These are phyloP conservation scores for Cicer judaicum DNA, from an alignment of 306 rosid genomes.

Conservation along the genomic window DNA sequence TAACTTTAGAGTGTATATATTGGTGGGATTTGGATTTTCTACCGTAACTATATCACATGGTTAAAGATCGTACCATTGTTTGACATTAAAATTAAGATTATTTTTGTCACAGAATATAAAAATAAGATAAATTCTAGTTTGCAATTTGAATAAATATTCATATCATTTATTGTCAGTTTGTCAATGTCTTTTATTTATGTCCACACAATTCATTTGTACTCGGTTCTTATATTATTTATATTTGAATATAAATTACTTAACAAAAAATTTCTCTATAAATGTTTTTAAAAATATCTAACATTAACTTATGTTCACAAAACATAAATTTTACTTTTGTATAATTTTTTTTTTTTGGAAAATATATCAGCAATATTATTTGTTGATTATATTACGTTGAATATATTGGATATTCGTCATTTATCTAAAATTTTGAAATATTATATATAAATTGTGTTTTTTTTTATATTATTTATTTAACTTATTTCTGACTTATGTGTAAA, in stretches of 20 bases:
- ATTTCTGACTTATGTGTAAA: neutral
- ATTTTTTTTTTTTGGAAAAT: no score
- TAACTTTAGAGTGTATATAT: neutral
- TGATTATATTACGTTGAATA: no score
- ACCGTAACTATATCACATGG: no score
- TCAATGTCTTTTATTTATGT: neutral
- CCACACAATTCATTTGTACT: neutral
- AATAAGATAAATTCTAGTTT: neutral
- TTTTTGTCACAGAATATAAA: neutral
- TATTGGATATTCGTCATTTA: no score
- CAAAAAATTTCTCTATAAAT: neutral
- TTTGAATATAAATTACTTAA: neutral
- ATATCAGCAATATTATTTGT: no score
- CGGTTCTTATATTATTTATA: neutral
- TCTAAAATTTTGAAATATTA: neutral
- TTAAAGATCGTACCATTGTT: no score
- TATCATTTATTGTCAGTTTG: neutral
- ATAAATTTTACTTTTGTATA: neutral
- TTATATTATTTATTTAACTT: neutral
- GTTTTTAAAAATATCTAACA: neutral
- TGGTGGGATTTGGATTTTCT: no score
- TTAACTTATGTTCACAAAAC: neutral
- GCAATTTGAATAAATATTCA: slow-evolving; percentile 5
- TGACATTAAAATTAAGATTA: neutral
- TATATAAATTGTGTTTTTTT: neutral